These are phyloP conservation scores for Talaromyces atroroseus DNA, from an alignment of 2,329 filamentous ascomycete species.

Conservation along the genomic window DNA sequence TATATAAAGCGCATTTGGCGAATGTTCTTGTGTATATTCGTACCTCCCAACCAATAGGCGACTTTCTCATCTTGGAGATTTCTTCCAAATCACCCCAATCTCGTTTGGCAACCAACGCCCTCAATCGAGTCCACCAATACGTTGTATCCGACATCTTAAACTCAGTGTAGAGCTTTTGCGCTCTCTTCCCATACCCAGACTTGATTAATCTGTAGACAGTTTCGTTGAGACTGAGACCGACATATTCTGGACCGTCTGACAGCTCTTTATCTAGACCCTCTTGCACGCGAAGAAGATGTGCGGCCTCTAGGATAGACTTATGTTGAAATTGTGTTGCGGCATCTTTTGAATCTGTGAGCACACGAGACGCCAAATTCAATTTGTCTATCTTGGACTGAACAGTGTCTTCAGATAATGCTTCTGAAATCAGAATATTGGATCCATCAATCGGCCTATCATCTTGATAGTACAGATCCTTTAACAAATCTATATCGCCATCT, in stretches of 20 bases:
- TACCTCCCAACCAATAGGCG: constrained; percentile 94
- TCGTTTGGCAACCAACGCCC: constrained; percentile 80
- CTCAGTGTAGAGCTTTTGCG: constrained; percentile 80
- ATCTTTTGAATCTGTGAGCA: constrained; percentile 80
- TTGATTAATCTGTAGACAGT: constrained; percentile 85
- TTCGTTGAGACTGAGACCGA: constrained; percentile 81
- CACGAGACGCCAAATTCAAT: constrained; percentile 74
- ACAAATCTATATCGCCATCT: constrained; percentile 70
- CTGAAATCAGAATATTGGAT: constrained; percentile 76
- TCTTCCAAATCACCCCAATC: constrained; percentile 94
- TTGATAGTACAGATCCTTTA: constrained; percentile 97
- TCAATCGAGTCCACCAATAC: constrained; percentile 78
- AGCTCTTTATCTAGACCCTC: constrained; percentile 82
- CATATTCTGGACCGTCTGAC: constrained; percentile 56
- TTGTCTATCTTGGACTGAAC: constrained; percentile 72
- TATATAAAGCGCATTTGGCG: constrained; percentile 12
- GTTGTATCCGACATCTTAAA: constrained; percentile 92
- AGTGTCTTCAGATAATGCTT: constrained; percentile 70
- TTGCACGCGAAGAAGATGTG: constrained; percentile 75
- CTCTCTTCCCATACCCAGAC: constrained; percentile 74
- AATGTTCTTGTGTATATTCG: constrained; percentile 29
- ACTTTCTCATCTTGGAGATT: constrained; percentile 66
- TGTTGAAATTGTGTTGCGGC: constrained; percentile 60
- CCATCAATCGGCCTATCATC: constrained; percentile 88
- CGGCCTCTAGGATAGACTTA: constrained; percentile 70